phyloP scores from a whole-genome alignment of 805 yeast species.

The Metschnikowia orientalis region DNA sequence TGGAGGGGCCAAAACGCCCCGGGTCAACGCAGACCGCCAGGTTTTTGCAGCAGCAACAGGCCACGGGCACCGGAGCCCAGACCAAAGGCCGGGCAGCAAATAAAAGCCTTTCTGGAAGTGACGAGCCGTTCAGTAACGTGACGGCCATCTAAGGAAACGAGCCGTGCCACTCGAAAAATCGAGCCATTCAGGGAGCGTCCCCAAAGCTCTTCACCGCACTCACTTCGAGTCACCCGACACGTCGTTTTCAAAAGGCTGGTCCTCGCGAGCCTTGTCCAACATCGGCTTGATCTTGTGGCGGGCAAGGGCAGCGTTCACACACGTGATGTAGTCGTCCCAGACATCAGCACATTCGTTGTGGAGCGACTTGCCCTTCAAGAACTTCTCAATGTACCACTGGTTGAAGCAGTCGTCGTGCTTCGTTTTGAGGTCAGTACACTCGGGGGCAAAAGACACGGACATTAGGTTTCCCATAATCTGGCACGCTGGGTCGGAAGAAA shows the following conservation, averaged over 20 bases:
- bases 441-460: slow-evolving; percentile 88
- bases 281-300: slow-evolving; percentile 75
- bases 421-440: slow-evolving; percentile 82
- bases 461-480: slow-evolving; percentile 39
- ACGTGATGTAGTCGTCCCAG: slow-evolving; percentile 85
- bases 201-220: too few species aligned
- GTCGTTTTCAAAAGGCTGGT: slow-evolving; percentile 61
- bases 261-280: slow-evolving; percentile 84
- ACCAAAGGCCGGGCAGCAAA: too few species aligned
- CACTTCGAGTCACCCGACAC: slow-evolving; percentile 3
- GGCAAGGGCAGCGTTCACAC: slow-evolving; percentile 68
- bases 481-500: slow-evolving; percentile 2
- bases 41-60: too few species aligned
- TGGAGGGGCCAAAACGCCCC: too few species aligned
- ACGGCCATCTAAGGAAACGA: too few species aligned
- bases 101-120: too few species aligned
- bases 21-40: too few species aligned
- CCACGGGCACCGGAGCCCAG: too few species aligned
- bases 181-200: too few species aligned
- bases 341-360: slow-evolving; percentile 87
- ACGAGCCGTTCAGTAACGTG: too few species aligned
- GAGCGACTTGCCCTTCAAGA: slow-evolving; percentile 48
- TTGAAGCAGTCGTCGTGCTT: slow-evolving; percentile 92
- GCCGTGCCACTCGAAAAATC: too few species aligned
- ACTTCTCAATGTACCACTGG: slow-evolving; percentile 87